Evolutionary conservation across 306 rosid genomes (phyloP), one percentile per base, ranked within the genome.

Genomic region (Inga leiocalycina): DNA sequence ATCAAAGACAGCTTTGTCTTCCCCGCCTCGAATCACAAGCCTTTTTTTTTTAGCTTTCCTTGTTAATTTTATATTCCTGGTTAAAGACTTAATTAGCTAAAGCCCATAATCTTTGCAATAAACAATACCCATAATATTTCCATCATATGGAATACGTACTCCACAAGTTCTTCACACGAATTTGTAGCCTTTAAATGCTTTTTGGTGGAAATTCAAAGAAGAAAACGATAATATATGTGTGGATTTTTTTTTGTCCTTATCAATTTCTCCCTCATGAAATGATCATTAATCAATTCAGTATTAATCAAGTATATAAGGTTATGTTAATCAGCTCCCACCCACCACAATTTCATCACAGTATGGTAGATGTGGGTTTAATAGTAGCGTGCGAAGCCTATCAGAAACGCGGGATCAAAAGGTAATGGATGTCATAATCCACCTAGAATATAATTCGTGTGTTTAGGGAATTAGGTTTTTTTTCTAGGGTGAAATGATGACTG

Each of bases 1-100:
- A 91, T 83, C 80, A 88, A 91, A 89, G 94, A 94, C 98, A 94
- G 61, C 91, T 81, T 83, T 90, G 93, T 90, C 94, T 83, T 89
- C 93, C 84, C 75, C 51, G 86, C 94, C 41, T 83, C 88, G 87
- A 87, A 88, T 90, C 86, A 81, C 83, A 48, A 75, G 73, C 74
- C 86, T 71, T 64, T 46, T n/a, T 22, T 2, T 64, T 69, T 39
- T 5, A 39, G 8, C 43, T 30, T 19, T 2, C 6, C 54, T 16
- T 20, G 64, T 56, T 7, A 20, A 20, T 57, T 59, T 59, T n/a
- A n/a, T n/a, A n/a, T 59, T 22, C 66, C 66, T 59, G 66, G 34
- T 22, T 59, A 7, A 6, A n/a, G 13, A 57, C 64, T 57, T n/a
- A n/a, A n/a, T n/a, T n/a, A 57, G 9, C 8, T 19, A 69, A 69